phyloP scores from a whole-genome alignment of 2,329 filamentous ascomycete species.

The Penicillium glabrum region DNA sequence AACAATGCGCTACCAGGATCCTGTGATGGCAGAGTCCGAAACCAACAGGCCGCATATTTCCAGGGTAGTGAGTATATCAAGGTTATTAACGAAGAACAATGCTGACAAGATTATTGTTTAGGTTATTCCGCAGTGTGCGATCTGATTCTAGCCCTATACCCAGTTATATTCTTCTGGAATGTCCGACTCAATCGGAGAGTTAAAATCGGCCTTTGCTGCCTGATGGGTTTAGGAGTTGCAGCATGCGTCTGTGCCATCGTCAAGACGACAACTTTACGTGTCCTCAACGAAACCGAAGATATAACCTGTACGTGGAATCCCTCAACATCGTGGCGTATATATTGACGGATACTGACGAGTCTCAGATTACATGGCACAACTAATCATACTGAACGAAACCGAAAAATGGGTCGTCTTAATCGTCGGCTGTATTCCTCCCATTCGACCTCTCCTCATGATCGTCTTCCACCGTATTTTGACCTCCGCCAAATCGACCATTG shows the following conservation, averaged over 20 bases:
- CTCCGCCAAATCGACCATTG: background rate
- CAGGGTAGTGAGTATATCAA: constrained; percentile 20
- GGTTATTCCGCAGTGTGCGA: constrained; percentile 21
- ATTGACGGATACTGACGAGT: background rate
- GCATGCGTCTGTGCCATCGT: constrained; percentile 20
- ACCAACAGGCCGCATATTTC: constrained; percentile 17
- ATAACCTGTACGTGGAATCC: constrained; percentile 13
- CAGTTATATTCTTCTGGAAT: constrained; percentile 23
- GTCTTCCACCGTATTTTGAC: constrained; percentile 5
- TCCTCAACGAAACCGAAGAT: constrained; percentile 11
- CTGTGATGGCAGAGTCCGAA: constrained; percentile 12
- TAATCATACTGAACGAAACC: constrained; percentile 20
- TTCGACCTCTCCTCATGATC: constrained; percentile 7
- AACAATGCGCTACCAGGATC: constrained; percentile 6
- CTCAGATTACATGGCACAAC: constrained; percentile 11
- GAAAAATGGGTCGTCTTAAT: constrained; percentile 29
- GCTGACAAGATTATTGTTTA: background rate
- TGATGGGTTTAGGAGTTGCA: constrained; percentile 28
- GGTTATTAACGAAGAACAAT: background rate
- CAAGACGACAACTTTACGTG: constrained; percentile 13
- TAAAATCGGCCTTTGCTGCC: constrained; percentile 25
- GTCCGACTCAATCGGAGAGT: constrained; percentile 19
- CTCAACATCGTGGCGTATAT: background rate
- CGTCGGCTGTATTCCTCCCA: constrained; percentile 22
- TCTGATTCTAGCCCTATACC: constrained; percentile 25